Evolutionary conservation across 2,329 filamentous ascomycete genomes (phyloP).

Genomic region (Remersonia thermophila): DNA sequence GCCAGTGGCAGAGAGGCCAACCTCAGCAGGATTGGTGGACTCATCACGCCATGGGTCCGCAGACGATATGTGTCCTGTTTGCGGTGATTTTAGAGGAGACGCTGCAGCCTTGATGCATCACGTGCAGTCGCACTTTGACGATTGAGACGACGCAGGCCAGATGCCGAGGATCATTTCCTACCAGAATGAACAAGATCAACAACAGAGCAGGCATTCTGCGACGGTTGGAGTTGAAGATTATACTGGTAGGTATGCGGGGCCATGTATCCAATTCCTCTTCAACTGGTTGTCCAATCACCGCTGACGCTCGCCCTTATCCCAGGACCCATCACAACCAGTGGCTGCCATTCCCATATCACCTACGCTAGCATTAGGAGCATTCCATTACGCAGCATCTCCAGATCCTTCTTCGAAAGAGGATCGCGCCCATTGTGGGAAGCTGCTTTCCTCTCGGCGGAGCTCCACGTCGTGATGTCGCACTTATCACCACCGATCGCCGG

Average conservation of each 20-base stretch:
- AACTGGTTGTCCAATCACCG: too few relatives aligned
- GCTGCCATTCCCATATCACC: too few relatives aligned
- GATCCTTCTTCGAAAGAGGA: conserved; percentile 20
- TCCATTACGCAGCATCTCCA: conserved; percentile 25
- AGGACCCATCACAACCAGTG: too few relatives aligned
- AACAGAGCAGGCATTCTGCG: conserved; percentile 5
- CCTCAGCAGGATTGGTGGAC: too few relatives aligned
- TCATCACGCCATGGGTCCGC: too few relatives aligned
- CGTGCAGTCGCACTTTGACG: conserved; percentile 46
- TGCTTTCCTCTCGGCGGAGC: conserved; percentile 21
- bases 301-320: too few relatives aligned
- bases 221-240: not conserved
- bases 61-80: conserved; percentile 45
- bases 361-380: conserved; percentile 16
- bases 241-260: too few relatives aligned
- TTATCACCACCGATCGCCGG: conserved; percentile 25
- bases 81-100: conserved; percentile 53
- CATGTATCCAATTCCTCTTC: too few relatives aligned
- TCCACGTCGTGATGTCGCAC: conserved; percentile 26
- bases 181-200: too few relatives aligned
- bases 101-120: conserved; percentile 56
- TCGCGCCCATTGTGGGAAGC: conserved; percentile 22
- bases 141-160: conserved; percentile 9
- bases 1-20: too few relatives aligned
- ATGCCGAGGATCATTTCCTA: too few relatives aligned